Percentiles rank a stretch among this genome's conserved stretches.
Conservation (phyloP, 2,329 filamentous ascomycete species). For the Dactylonectria estremocensis region DNA sequence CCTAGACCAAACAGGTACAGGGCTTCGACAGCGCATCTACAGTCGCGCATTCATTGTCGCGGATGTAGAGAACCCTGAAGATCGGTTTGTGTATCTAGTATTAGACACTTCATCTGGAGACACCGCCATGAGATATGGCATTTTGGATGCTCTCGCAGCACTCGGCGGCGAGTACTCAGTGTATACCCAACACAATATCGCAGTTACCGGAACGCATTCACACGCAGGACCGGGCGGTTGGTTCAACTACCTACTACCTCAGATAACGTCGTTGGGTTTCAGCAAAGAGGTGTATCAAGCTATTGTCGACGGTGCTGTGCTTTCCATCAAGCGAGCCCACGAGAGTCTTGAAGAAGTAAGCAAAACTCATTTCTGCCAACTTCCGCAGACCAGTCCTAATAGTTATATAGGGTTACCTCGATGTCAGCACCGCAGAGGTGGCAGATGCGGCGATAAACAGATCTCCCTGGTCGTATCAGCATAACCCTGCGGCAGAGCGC, state of each 20-base stretch:
- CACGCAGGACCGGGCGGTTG: slow-evolving; percentile 93
- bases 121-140: slow-evolving; percentile 89
- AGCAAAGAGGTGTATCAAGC: slow-evolving; percentile 89
- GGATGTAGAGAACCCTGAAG: slow-evolving; percentile 73
- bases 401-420: slow-evolving; percentile 72
- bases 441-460: slow-evolving; percentile 88
- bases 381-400: not conserved
- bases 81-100: slow-evolving; percentile 89
- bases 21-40: slow-evolving; percentile 89
- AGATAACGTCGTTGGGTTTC: slow-evolving; percentile 91
- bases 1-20: slow-evolving; percentile 84
- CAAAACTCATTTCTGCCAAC: not conserved
- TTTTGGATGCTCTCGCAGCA: slow-evolving; percentile 79
- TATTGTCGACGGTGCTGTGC: slow-evolving; percentile 87
- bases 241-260: slow-evolving; percentile 94
- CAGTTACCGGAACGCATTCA: slow-evolving; percentile 92
- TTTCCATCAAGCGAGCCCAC: slow-evolving; percentile 88
- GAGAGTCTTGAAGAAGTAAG: slow-evolving; percentile 61
- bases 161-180: slow-evolving; percentile 81
- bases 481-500: slow-evolving; percentile 85
- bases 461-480: slow-evolving; percentile 88
- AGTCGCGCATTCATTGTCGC: slow-evolving; percentile 92
- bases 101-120: slow-evolving; percentile 91
- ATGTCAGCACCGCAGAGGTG: slow-evolving; percentile 78
- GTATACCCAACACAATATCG: slow-evolving; percentile 86